Evolutionary conservation across 306 rosid species (phyloP).

Genomic region (Cucurbita argyrosperma): DNA sequence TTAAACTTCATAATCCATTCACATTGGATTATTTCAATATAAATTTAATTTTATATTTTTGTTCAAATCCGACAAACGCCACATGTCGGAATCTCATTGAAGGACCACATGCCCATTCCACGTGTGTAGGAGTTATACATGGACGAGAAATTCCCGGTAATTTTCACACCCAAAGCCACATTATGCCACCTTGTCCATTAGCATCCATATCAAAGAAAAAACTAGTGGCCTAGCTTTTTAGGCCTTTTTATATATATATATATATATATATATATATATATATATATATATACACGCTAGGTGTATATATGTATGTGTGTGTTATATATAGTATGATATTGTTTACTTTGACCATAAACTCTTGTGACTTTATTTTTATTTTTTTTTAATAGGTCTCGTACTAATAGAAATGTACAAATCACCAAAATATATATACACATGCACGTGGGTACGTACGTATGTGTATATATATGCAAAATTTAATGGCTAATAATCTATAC

Average conservation of each 20-base stretch:
- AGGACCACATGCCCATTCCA: neutral
- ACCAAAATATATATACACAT: too few species aligned
- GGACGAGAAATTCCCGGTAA: neutral
- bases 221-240: neutral
- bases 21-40: too few species aligned
- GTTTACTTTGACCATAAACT: too few species aligned
- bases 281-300: too few species aligned
- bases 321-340: too few species aligned
- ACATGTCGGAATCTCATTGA: neutral
- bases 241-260: neutral
- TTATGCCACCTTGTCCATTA: neutral
- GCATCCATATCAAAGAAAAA: neutral
- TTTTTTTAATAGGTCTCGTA: too few species aligned
- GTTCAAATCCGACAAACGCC: neutral
- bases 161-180: neutral
- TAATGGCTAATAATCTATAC: neutral
- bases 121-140: neutral
- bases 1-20: neutral
- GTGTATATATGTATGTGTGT: too few species aligned
- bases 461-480: too few species aligned
- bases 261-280: too few species aligned
- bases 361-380: too few species aligned
- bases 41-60: neutral
- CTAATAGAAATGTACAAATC: too few species aligned
- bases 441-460: too few species aligned